Evolutionary conservation across 1,284 basidiomycete genomes (phyloP), one percentile per base, ranked within the genome.

Genomic region (Heterobasidion irregulare): DNA sequence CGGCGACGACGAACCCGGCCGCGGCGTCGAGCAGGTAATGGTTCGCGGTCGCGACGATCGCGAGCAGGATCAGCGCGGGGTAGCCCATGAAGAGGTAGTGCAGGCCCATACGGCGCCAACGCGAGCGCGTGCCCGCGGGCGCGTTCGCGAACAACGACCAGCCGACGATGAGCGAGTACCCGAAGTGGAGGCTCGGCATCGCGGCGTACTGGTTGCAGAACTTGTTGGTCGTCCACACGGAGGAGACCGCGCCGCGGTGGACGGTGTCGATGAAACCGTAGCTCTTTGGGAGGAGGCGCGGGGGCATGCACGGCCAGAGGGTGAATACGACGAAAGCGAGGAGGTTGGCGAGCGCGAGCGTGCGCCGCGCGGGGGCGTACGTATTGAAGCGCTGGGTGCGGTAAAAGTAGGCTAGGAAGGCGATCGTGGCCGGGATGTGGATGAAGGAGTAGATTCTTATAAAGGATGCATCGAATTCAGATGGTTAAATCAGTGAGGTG

Each of bases 1-100:
- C 53, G 2, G 65, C 64, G 6, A 71, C 67, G 55, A 66, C 61
- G 57, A 68, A 64, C 2, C 69, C 68, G 13, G 66, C 69, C 33
- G 67, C 58, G 8, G 69, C 69, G 57, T 70, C 68, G 54, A 71
- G 61, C 47, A 70, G 45, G 59, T 67, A 69, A 58, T 71, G 68
- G 56, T 70, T 71, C n/a, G 68, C 69, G 2, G 68, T 71, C 1
- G 65, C 61, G 65, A 71, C 68, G 59, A 71, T 70, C 3, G 69
- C 68, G 44, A 68, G 58, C 35, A 70, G 61, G 56, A 70, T 70
- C 34, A 67, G 58, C 12, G 65, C 45, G 0, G 69, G 69, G 61
- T 69, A 70, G 32, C 61, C 38, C 19, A 56, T 51, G 52, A 53
- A 56, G 16, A 53, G 55, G 13, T 16, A 16, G 55, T 53, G 55